Evolutionary conservation across 2,329 filamentous ascomycete genomes (phyloP).

Genomic region (Apiospora saccharicola): DNA sequence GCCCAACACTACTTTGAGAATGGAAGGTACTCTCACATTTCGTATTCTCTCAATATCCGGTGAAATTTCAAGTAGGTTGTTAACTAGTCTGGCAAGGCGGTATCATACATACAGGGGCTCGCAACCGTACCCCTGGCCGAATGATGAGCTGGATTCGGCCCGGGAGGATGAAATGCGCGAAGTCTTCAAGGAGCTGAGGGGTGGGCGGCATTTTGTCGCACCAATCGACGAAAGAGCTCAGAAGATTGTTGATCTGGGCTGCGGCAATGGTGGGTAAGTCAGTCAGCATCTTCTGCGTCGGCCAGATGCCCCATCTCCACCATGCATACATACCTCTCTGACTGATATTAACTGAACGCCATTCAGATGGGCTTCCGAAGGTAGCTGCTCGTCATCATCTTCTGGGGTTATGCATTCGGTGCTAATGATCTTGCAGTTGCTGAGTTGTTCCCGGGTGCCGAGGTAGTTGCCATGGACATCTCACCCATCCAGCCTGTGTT

Average conservation of each 20-base stretch:
- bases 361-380: slow-evolving; percentile 61
- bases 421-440: slow-evolving; percentile 46
- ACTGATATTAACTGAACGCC: slow-evolving; percentile 4
- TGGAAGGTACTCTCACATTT: slow-evolving; percentile 26
- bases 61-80: neutral
- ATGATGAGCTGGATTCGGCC: slow-evolving; percentile 58
- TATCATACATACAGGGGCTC: slow-evolving; percentile 11
- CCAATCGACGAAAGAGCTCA: slow-evolving; percentile 54
- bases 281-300: neutral
- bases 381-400: slow-evolving; percentile 41
- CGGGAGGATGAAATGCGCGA: slow-evolving; percentile 58
- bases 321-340: neutral
- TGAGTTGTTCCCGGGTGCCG: slow-evolving; percentile 53
- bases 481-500: slow-evolving; percentile 53
- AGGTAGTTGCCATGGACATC: slow-evolving; percentile 54
- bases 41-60: slow-evolving; percentile 10
- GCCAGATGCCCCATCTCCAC: slow-evolving; percentile 42
- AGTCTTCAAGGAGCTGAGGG: slow-evolving; percentile 55
- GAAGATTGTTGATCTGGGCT: slow-evolving; percentile 59
- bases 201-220: slow-evolving; percentile 50
- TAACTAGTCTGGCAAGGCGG: slow-evolving; percentile 20
- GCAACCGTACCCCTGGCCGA: slow-evolving; percentile 56
- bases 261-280: slow-evolving; percentile 41
- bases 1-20: slow-evolving; percentile 26
- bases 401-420: neutral